Evolutionary conservation across 768 basidiomycete genomes (phyloP).

Genomic region (Leccinum rimulosum): DNA sequence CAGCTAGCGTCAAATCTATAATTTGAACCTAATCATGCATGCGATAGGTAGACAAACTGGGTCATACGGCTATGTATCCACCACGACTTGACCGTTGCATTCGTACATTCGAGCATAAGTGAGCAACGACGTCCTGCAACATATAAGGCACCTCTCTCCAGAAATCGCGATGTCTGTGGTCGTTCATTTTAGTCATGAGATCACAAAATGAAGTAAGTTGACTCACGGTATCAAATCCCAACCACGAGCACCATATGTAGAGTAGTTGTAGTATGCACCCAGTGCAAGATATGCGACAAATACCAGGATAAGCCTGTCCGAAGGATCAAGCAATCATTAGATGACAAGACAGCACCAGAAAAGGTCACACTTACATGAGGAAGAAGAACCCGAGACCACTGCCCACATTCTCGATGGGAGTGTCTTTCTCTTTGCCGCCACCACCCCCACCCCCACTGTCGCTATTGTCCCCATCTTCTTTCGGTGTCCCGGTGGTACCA

Average conservation of each 20-base stretch:
- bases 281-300: slow-evolving; percentile 69
- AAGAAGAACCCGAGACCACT: slow-evolving; percentile 90
- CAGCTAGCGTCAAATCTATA: slow-evolving; percentile 7
- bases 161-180: slow-evolving; percentile 76
- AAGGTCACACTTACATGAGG: slow-evolving; percentile 59
- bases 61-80: slow-evolving; percentile 74
- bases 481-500: slow-evolving; percentile 27
- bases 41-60: not conserved
- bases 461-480: slow-evolving; percentile 25
- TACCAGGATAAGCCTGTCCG: slow-evolving; percentile 49
- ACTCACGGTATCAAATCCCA: slow-evolving; percentile 82
- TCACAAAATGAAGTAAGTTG: slow-evolving; percentile 1
- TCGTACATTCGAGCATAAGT: slow-evolving; percentile 71
- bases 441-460: slow-evolving; percentile 13
- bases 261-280: slow-evolving; percentile 87
- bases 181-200: slow-evolving; percentile 1
- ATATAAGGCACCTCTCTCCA: slow-evolving; percentile 90
- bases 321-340: slow-evolving; percentile 34
- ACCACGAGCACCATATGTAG: slow-evolving; percentile 82
- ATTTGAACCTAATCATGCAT: slow-evolving; percentile 1
- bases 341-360: slow-evolving; percentile 2
- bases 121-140: slow-evolving; percentile 72
- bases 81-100: slow-evolving; percentile 65
- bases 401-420: slow-evolving; percentile 46
- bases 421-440: slow-evolving; percentile 19